Conservation (phyloP, 805 yeast genomes). For the Kluyveromyces siamensis region DNA sequence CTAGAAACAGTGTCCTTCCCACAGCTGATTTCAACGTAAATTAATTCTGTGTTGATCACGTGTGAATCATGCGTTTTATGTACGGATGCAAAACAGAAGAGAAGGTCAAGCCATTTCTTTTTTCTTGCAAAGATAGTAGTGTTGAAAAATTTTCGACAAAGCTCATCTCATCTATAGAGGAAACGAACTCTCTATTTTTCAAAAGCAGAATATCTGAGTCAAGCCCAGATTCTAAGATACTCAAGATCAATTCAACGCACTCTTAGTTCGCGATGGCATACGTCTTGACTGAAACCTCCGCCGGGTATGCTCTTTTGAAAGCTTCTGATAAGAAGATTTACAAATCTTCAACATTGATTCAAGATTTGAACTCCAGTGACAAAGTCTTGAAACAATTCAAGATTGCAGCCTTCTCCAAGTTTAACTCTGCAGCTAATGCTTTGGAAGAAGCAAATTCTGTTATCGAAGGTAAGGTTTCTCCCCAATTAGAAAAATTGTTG, state of each 20-base stretch:
- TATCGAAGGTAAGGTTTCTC: constrained; percentile 88
- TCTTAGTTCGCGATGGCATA: constrained; percentile 47
- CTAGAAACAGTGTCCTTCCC: too few species aligned
- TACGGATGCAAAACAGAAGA: not conserved
- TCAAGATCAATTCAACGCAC: not conserved
- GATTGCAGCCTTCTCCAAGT: constrained; percentile 91
- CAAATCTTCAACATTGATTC: constrained; percentile 65
- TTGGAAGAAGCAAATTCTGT: constrained; percentile 89
- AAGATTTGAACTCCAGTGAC: constrained; percentile 73
- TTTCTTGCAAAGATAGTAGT: not conserved
- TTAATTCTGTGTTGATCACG: not conserved
- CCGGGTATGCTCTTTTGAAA: constrained; percentile 96
- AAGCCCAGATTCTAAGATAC: not conserved
- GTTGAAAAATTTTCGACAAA: constrained; percentile 3
- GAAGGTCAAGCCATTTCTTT: not conserved
- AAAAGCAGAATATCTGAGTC: not conserved
- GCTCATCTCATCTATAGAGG: constrained; percentile 1
- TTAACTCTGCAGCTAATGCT: constrained; percentile 89
- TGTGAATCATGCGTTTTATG: not conserved
- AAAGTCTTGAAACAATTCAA: constrained; percentile 86
- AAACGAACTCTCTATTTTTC: not conserved
- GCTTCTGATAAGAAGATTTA: constrained; percentile 96
- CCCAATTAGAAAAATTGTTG: constrained; percentile 67
- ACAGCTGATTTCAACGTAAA: too few species aligned
- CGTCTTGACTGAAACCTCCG: constrained; percentile 95